Percentiles rank a stretch among this genome's conserved stretches.
phyloP scores from a whole-genome alignment of 257 asterid species.

The Capsicum pubescens region DNA sequence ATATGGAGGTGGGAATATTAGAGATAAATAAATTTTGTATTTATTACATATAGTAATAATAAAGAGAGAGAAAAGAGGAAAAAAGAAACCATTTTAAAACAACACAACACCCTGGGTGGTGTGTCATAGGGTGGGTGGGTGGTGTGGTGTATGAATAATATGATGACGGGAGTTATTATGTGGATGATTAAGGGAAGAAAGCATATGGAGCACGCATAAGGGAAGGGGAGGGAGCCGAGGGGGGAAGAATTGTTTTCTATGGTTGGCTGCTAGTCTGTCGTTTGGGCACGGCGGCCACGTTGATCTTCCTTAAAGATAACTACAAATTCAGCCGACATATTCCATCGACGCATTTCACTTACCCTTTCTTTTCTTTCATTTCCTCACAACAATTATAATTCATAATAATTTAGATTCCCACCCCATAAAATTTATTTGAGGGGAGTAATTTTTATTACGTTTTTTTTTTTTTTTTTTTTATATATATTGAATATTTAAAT shows the following conservation, averaged over 20 bases:
- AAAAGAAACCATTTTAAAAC: not conserved
- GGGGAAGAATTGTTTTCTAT: not conserved
- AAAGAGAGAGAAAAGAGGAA: not conserved
- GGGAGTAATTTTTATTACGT: too few species aligned
- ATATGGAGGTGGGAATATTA: constrained; percentile 47
- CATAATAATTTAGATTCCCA: too few species aligned
- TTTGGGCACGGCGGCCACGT: constrained; percentile 67
- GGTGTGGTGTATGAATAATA: not conserved
- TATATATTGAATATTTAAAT: too few species aligned
- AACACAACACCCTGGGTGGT: too few species aligned
- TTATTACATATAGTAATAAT: not conserved
- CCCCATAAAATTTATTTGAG: too few species aligned
- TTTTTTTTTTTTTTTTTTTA: too few species aligned
- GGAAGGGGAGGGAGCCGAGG: not conserved
- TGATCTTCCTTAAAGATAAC: constrained; percentile 49
- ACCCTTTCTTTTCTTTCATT: not conserved
- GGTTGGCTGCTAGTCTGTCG: constrained; percentile 56
- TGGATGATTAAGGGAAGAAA: constrained; percentile 17
- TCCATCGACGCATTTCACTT: constrained; percentile 26
- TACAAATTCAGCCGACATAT: constrained; percentile 66
- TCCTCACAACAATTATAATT: not conserved
- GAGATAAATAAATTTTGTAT: not conserved
- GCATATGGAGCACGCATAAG: constrained; percentile 39
- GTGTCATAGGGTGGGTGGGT: not conserved
- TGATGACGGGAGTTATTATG: not conserved